Base-by-base conservation (phyloP, 108 stramenopile species). In the Nitzschia sp. region DNA sequence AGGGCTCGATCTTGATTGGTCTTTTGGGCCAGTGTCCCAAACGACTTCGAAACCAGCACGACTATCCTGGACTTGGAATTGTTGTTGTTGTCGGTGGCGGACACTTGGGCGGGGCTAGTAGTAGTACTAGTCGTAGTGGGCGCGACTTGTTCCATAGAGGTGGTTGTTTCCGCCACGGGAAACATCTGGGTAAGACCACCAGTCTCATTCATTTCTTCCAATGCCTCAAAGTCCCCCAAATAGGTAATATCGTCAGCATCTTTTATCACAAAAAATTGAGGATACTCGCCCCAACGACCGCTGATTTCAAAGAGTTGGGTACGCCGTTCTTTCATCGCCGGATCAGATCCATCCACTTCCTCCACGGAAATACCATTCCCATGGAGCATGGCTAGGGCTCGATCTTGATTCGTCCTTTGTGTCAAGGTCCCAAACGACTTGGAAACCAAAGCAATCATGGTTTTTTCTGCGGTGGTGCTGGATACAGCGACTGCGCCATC, bases 241-340 rank as follows among this genome's bases (percentile, higher is more conserved):
- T 52, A 71, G 1, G 54, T 61, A 21, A 16, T 33, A 19, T 60
- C 45, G 29, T 8, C 71, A 68, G 19, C 75, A 78, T 28, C 57
- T 53, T 53, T 46, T n/a, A n/a, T n/a, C 35, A 78, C 66, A 76
- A 89, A 89, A 53, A 89, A 85, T 48, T 89, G 88, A 0, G 88
- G 88, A 68, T 83, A 89, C 41, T 85, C 69, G n/a, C 73, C 88
- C 1, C 85, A 50, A 13, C 72, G 21, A 0, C 85, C 85, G 59
- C 78, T 80, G 19, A 86, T 76, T 6, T 46, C 69, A 68, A 85
- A 86, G 21, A 88, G 61, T 58, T 73, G 58, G 63, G 83, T 75
- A 21, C 87, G 69, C 11, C 57, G 58, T 16, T 78, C 68, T 3
- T 45, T 76, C 53, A 54, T 66, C 52, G 33, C 50, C 1, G 79